phyloP scores from a whole-genome alignment of 495 filamentous ascomycete species.

The Parmelia sp. region DNA sequence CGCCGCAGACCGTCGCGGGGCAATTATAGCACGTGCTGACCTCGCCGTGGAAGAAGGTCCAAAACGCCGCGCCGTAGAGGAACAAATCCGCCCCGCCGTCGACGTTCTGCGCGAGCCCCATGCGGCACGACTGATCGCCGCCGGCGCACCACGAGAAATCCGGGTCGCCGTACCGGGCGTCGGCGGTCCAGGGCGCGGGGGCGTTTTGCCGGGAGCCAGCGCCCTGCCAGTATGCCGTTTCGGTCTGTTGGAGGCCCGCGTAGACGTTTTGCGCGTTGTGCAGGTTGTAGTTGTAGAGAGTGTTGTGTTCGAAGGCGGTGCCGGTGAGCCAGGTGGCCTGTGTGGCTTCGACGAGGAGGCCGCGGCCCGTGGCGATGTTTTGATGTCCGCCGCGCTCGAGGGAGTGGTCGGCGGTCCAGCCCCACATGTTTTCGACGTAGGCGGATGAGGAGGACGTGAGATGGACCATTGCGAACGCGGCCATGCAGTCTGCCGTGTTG shows the following conservation, averaged over 20 bases:
- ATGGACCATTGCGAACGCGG: slow-evolving; percentile 47
- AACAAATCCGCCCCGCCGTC: slow-evolving; percentile 42
- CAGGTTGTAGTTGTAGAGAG: slow-evolving; percentile 48
- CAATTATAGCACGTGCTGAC: slow-evolving; percentile 6
- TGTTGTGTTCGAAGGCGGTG: slow-evolving; percentile 42
- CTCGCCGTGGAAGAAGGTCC: slow-evolving; percentile 44
- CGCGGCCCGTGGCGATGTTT: slow-evolving; percentile 46
- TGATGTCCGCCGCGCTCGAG: slow-evolving; percentile 37
- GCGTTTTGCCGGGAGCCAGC: slow-evolving; percentile 31
- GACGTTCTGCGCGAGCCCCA: slow-evolving; percentile 38
- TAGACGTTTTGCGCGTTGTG: slow-evolving; percentile 43
- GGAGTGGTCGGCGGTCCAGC: slow-evolving; percentile 51
- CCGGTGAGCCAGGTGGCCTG: slow-evolving; percentile 40
- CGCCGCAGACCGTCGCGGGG: not conserved
- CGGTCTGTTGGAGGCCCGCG: slow-evolving; percentile 38
- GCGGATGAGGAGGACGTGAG: slow-evolving; percentile 41
- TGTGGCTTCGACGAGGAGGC: slow-evolving; percentile 44
- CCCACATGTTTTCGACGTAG: slow-evolving; percentile 56
- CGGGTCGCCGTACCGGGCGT: slow-evolving; percentile 38
- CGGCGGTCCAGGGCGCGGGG: slow-evolving; percentile 40
- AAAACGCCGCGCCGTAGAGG: slow-evolving; percentile 49
- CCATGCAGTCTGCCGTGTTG: slow-evolving; percentile 38
- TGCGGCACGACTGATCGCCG: slow-evolving; percentile 37
- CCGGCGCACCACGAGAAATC: slow-evolving; percentile 33
- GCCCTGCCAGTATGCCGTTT: slow-evolving; percentile 46